Conservation (phyloP, 345 rosid species). For the Gossypium anomalum region DNA sequence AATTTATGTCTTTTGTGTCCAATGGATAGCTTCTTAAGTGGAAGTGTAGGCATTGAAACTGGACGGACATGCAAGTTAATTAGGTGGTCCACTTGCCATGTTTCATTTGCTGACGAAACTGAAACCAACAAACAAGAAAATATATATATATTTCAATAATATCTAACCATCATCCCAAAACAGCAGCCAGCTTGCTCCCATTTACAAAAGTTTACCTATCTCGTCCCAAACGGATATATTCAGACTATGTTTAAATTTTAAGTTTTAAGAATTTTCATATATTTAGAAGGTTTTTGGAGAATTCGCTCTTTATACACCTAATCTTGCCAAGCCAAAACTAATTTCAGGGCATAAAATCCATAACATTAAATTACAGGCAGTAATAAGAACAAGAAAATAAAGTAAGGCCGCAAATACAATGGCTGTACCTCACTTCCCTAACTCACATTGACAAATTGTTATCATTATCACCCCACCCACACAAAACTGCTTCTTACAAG, state of each 20-base stretch:
- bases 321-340: slow-evolving; percentile 9
- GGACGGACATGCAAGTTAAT: neutral
- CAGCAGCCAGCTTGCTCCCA: slow-evolving; percentile 17
- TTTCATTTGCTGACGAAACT: neutral
- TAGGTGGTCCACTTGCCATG: neutral
- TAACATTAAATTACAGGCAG: neutral
- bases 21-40: neutral
- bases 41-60: neutral
- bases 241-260: no score
- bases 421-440: slow-evolving; percentile 1
- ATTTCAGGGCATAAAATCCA: neutral
- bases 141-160: neutral
- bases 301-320: no score
- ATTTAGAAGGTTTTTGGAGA: no score
- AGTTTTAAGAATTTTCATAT: no score
- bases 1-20: neutral
- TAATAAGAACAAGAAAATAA: slow-evolving; percentile 4
- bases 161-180: neutral
- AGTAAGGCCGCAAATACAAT: neutral
- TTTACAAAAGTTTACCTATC: neutral
- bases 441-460: slow-evolving; percentile 4
- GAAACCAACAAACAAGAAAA: neutral
- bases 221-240: no score
- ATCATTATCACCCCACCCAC: neutral
- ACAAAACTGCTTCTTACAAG: slow-evolving; percentile 21